Evolutionary conservation across 1,284 basidiomycete species (phyloP), one percentile per base, ranked within the genome.

Genomic region (Ustilago crameri): DNA sequence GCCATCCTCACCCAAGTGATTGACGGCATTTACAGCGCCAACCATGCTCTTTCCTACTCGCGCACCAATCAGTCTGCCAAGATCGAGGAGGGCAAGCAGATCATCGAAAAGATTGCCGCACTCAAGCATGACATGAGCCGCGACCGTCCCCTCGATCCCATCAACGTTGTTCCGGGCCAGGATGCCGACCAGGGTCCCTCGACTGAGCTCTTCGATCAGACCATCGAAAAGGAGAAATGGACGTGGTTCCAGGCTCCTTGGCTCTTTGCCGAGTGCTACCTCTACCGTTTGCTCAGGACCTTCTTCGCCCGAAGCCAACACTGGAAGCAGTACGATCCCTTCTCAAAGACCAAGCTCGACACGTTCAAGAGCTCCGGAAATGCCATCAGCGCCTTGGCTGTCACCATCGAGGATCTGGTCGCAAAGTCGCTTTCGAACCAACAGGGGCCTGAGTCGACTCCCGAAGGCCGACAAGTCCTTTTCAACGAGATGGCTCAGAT

Each of bases 211-310:
- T 82, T 77, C 49, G 75, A 82, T 42, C 27, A 45, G 12, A 51
- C 61, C 43, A 68, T 82, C 30, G 46, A 69, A 8, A 52, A 58
- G 17, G 44, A 74, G 12, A 41, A 88, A 65, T 87, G 90, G 73
- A 91, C 90, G 0, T 98, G 95, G 95, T 93, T 94, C 82, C 91
- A 88, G 2, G 89, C 92, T 9, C 91, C 93, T 4, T 98, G 95
- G 78, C 74, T 98, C 14, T 97, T 88, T 82, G 92, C 93, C 62
- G 95, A 98, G 89, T 96, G 86, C 78, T 87, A 86, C 74, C 81
- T 87, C 61, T 98, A 98, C 84, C 91, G 94, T 24, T 86, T 92
- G 1, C 82, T 98, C 20, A 88, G 92, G 20, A 89, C 89, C 2
- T 90, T 89, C 81, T 92, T 96, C 79, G 86, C 88, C 0, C 84